Conservation (phyloP, 2,329 filamentous ascomycete species). For the Epichloe hybrida region DNA sequence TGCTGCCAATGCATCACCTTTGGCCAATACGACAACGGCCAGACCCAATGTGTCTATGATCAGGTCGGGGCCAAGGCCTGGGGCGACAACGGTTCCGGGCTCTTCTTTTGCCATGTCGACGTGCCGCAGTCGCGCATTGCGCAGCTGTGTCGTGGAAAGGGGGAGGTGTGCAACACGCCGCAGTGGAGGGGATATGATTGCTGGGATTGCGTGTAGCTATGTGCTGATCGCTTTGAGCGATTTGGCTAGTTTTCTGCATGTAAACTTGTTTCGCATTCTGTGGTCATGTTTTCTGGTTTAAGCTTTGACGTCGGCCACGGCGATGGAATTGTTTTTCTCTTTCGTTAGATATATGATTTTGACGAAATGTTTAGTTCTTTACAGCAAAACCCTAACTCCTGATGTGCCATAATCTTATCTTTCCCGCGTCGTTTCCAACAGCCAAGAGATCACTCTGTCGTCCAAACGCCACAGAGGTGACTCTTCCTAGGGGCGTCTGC, state of each 20-base stretch:
- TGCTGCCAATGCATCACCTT: neutral
- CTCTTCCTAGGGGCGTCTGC: slow-evolving; percentile 73
- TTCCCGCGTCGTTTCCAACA: slow-evolving; percentile 79
- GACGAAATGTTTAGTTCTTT: no score
- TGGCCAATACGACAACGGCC: neutral
- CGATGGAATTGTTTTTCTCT: no score
- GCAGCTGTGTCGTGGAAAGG: neutral
- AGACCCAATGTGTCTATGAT: neutral
- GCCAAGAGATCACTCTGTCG: slow-evolving; percentile 57
- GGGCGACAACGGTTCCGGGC: neutral
- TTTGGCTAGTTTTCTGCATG: no score
- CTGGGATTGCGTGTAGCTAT: neutral
- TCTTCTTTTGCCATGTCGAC: neutral
- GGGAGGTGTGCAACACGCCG: neutral
- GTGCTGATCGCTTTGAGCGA: neutral
- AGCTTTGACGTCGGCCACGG: no score
- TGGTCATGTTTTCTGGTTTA: no score
- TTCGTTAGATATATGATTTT: no score
- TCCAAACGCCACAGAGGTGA: slow-evolving; percentile 61
- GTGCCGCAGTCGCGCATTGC: neutral
- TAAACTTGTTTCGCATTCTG: no score
- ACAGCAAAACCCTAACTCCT: slow-evolving; percentile 32
- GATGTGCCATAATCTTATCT: slow-evolving; percentile 86
- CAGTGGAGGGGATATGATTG: neutral
- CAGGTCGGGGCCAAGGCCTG: neutral